phyloP scores from a whole-genome alignment of 148 eudicot species.

The Selenicereus undatus region DNA sequence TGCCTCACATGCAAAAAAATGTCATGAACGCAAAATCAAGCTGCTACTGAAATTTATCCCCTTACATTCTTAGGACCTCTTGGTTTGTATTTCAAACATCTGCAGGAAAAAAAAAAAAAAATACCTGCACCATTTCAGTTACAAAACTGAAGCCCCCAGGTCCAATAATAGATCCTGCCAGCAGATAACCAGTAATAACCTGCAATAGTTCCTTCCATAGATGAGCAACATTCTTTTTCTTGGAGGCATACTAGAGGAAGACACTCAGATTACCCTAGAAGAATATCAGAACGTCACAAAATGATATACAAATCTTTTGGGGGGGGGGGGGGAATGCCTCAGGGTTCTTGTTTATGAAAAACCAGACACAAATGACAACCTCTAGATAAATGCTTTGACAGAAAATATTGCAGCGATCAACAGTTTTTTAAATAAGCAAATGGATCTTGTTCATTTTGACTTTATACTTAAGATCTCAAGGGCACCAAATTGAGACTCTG shows the following conservation, averaged over 20 bases:
- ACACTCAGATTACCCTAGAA: not conserved
- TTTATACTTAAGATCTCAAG: too few species aligned
- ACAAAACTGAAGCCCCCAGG: slow-evolving; percentile 95
- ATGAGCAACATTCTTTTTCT: not conserved
- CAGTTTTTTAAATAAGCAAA: too few species aligned
- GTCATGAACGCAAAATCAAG: not conserved
- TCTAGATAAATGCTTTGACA: too few species aligned
- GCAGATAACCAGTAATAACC: slow-evolving; percentile 97
- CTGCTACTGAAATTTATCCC: not conserved
- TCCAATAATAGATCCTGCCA: slow-evolving; percentile 95
- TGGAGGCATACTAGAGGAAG: not conserved
- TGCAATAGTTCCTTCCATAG: slow-evolving; percentile 28
- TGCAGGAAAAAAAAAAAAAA: slow-evolving; percentile 20
- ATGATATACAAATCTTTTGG: not conserved
- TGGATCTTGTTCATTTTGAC: too few species aligned
- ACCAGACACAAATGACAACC: too few species aligned
- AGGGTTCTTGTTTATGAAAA: too few species aligned
- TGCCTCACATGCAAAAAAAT: not conserved
- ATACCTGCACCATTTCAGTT: slow-evolving; percentile 99
- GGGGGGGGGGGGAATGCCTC: too few species aligned
- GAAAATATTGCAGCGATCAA: too few species aligned
- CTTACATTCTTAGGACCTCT: too few species aligned
- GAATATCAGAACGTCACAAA: not conserved
- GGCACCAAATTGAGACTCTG: too few species aligned
- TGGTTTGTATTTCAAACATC: slow-evolving; percentile 5